Base-by-base conservation (phyloP, 306 rosid species). In the Glycyrrhiza uralensis region DNA sequence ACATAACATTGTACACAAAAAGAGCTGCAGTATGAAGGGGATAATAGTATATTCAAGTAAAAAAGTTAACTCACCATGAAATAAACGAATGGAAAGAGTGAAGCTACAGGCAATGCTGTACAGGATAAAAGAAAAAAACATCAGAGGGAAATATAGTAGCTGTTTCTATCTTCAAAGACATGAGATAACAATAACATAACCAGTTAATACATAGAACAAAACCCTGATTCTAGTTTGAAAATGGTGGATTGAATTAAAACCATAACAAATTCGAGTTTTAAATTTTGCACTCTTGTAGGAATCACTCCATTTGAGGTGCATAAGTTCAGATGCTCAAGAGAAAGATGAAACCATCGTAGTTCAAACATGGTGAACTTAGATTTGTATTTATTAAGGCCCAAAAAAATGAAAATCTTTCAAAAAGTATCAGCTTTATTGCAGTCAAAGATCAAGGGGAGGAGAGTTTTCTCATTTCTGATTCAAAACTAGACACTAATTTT, bases 81-180 rank as follows among this genome's bases (percentile, higher is more conserved):
- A 58, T 81, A 76, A 67, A 81, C 62, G 63, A 46, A 81, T 10
- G 82, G 79, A 72, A 47, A 76, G 46, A 81, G 76, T 11, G 82
- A 76, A 29, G 85, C 46, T 11, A 58, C 30, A 7, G 85, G 85
- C 61, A 81, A 35, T 0, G 82, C 85, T 81, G 85, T 3, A 30
- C 18, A 65, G 17, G 26, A 66, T 0, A 35, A 33, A 52, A 3
- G 2, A 47, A 12, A 36, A 13, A 71, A 4, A 46, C 32, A 73
- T 74, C 52, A 73, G 72, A 14, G 46, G 19, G 1, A 4, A 5
- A 23, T 7, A 62, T 11, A 29, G 18, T 18, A 18, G 14, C 5
- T 26, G 26, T 9, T 49, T 65, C 39, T 13, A 26, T 56, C 38
- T 10, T 26, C 33, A 42, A 5, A 63, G 52, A 60, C 23, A 61